Evolutionary conservation across 1,284 basidiomycete species (phyloP).

Genomic region (Sparassis latifolia): DNA sequence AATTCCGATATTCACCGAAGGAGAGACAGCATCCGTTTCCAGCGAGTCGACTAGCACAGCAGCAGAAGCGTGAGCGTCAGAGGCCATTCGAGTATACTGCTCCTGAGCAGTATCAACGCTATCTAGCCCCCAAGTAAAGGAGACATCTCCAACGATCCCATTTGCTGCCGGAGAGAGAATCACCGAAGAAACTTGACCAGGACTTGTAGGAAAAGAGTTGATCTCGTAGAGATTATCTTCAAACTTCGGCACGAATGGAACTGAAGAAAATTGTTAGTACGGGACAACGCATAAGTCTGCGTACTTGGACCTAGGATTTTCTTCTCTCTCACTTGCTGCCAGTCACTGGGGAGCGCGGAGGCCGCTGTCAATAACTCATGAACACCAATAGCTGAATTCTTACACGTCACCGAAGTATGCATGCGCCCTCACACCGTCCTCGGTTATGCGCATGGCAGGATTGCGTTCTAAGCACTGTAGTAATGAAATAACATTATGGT

Average conservation of each 20-base stretch:
- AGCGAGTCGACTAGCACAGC: neutral
- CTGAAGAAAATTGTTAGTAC: too few relatives aligned
- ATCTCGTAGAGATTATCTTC: too few relatives aligned
- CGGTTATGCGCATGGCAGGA: constrained; percentile 35
- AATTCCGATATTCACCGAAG: neutral
- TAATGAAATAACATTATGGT: neutral
- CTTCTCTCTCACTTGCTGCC: constrained; percentile 23
- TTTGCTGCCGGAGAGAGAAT: too few relatives aligned
- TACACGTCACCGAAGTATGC: constrained; percentile 41
- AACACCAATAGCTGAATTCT: constrained; percentile 14
- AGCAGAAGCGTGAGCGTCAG: neutral
- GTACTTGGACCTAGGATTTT: constrained; percentile 13
- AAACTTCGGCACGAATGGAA: too few relatives aligned
- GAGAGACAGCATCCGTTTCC: neutral
- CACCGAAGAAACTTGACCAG: too few relatives aligned
- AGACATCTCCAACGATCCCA: too few relatives aligned
- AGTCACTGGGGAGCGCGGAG: constrained; percentile 27
- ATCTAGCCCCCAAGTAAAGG: too few relatives aligned
- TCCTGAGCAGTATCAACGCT: too few relatives aligned
- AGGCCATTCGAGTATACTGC: too few relatives aligned
- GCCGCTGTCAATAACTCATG: neutral
- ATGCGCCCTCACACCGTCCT: constrained; percentile 35
- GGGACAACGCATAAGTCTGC: too few relatives aligned
- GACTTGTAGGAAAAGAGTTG: too few relatives aligned
- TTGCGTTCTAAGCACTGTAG: constrained; percentile 52